A percentile compares a stretch with the other conserved stretches of the same genome.
Conservation (phyloP, 73 alveolate species). For the Chromera velia region DNA sequence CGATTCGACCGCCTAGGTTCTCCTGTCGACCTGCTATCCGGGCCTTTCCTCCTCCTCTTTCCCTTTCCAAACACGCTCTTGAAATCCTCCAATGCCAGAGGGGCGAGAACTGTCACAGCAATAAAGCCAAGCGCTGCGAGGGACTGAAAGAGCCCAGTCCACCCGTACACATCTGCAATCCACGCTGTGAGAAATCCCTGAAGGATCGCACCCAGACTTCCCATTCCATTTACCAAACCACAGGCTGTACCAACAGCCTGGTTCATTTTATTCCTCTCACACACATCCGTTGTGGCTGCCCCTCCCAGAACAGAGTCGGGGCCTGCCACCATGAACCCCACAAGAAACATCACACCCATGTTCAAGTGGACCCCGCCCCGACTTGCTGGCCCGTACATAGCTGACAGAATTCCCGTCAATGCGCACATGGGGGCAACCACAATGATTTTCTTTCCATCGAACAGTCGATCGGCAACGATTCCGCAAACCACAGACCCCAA, state of each 20-base stretch:
- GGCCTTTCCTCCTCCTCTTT: too few relatives aligned
- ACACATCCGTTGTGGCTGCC: neutral
- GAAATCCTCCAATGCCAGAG: too few relatives aligned
- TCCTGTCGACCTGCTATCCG: too few relatives aligned
- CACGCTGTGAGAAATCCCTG: neutral
- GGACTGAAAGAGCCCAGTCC: neutral
- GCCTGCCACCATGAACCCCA: neutral
- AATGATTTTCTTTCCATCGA: neutral
- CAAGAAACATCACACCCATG: neutral
- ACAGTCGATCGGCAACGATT: neutral
- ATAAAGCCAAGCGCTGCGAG: neutral
- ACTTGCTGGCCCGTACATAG: neutral
- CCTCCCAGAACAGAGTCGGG: neutral
- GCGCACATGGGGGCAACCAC: neutral
- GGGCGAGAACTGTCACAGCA: neutral
- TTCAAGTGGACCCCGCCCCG: neutral
- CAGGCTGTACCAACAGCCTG: neutral
- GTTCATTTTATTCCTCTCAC: neutral
- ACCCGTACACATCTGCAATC: neutral
- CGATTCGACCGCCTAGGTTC: too few relatives aligned
- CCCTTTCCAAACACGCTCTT: too few relatives aligned
- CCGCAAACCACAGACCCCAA: neutral
- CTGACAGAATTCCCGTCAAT: neutral
- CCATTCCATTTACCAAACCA: neutral
- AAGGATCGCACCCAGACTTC: neutral